Conservation (phyloP, 352 stramenopile genomes). For the Blastocystis sp. region DNA sequence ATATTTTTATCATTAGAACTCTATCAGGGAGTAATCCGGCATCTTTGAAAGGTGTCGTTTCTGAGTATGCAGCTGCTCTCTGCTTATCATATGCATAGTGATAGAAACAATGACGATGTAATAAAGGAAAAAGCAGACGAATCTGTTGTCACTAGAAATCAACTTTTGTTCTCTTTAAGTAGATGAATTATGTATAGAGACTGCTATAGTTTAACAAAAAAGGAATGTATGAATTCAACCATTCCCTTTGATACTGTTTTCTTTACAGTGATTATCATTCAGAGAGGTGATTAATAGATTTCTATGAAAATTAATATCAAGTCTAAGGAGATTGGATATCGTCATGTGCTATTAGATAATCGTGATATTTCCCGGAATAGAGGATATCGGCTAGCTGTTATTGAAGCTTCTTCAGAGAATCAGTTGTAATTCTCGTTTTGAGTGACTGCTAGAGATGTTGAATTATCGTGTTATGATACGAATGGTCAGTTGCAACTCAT, state of each 20-base stretch:
- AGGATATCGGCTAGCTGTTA: not conserved
- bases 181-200: not conserved
- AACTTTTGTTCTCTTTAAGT: too few species aligned
- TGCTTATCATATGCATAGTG: too few species aligned
- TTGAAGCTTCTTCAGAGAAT: not conserved
- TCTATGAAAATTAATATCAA: not conserved
- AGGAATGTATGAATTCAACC: not conserved
- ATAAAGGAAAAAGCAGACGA: not conserved
- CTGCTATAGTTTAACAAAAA: not conserved
- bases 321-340: not conserved
- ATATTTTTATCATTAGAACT: not conserved
- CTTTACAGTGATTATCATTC: not conserved
- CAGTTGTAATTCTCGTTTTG: not conserved
- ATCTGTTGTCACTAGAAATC: not conserved
- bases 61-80: too few species aligned
- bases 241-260: constrained; percentile 1
- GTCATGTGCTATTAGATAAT: constrained; percentile 37
- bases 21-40: too few species aligned
- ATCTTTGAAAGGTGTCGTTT: too few species aligned
- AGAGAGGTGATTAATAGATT: not conserved
- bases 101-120: too few species aligned
- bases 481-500: not conserved
- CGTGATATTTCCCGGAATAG: not conserved
- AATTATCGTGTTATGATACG: not conserved
- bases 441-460: not conserved